Conservation (phyloP, 331 rosid species). For the Arachis monticola region DNA sequence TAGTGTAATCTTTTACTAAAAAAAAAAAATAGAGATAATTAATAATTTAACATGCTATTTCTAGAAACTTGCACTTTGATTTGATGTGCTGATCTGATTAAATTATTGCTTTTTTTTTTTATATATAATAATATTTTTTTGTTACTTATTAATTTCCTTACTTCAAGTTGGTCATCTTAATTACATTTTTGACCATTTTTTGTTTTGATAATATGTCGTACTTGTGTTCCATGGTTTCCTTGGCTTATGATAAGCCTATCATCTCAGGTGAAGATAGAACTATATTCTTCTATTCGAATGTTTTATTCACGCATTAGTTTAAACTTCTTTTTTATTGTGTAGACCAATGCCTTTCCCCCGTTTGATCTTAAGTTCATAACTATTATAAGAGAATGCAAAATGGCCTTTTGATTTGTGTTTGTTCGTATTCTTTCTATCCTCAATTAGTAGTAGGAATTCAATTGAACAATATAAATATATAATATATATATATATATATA, state of each 20-base stretch:
- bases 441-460: not conserved
- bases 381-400: not conserved
- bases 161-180: conserved; percentile 71
- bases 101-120: too few relatives aligned
- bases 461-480: not conserved
- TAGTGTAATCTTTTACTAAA: too few relatives aligned
- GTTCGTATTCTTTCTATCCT: not conserved
- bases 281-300: conserved; percentile 35
- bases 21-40: too few relatives aligned
- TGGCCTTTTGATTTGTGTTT: not conserved
- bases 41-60: too few relatives aligned
- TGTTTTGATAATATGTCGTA: conserved; percentile 80
- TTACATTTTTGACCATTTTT: conserved; percentile 64
- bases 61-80: not conserved
- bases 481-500: too few relatives aligned
- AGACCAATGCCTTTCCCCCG: conserved; percentile 63
- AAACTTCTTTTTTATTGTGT: conserved; percentile 42
- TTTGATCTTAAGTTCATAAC: too few relatives aligned
- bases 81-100: conserved; percentile 25
- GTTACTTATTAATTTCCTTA: conserved; percentile 29
- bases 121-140: not conserved
- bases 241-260: conserved; percentile 95
- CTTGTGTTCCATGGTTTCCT: conserved; percentile 91
- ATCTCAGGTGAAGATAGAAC: conserved; percentile 69
- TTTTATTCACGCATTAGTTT: conserved; percentile 29